Evolutionary conservation across 495 filamentous ascomycete species (phyloP).

Genomic region (Jackrogersella minutella): DNA sequence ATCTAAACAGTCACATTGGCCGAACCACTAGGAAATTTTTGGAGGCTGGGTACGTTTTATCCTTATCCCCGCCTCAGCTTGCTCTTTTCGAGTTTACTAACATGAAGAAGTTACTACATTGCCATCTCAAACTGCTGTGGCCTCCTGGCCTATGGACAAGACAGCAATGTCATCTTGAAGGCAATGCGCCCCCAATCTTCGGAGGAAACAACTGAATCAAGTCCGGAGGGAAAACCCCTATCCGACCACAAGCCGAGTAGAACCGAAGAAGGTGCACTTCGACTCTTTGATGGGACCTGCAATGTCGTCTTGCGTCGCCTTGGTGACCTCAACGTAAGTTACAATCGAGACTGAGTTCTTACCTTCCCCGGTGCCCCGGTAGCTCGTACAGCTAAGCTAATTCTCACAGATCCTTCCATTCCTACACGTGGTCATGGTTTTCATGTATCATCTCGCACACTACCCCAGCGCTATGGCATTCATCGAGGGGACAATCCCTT

Average conservation of each 20-base stretch:
- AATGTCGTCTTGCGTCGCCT: slow-evolving; percentile 65
- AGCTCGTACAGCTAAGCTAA: neutral
- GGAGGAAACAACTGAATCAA: slow-evolving; percentile 25
- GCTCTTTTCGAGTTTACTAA: slow-evolving; percentile 59
- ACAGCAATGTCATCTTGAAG: slow-evolving; percentile 48
- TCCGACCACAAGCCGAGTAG: slow-evolving; percentile 20
- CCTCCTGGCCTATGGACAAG: slow-evolving; percentile 50
- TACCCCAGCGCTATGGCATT: slow-evolving; percentile 59
- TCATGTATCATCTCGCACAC: slow-evolving; percentile 67
- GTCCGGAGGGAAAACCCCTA: slow-evolving; percentile 4
- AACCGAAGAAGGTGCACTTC: slow-evolving; percentile 23
- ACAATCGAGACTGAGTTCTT: too few species aligned
- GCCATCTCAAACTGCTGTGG: slow-evolving; percentile 57
- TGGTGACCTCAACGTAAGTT: slow-evolving; percentile 62
- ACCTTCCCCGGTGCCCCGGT: neutral
- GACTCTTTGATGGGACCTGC: slow-evolving; percentile 45
- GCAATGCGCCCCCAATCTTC: slow-evolving; percentile 35
- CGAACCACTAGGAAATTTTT: slow-evolving; percentile 66
- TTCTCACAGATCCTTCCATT: slow-evolving; percentile 64
- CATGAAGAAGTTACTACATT: slow-evolving; percentile 63
- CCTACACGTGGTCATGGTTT: slow-evolving; percentile 73
- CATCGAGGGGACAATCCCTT: slow-evolving; percentile 64
- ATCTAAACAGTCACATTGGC: slow-evolving; percentile 67
- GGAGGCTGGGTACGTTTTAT: slow-evolving; percentile 63
- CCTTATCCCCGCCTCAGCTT: slow-evolving; percentile 59